phyloP scores from a whole-genome alignment of 78 protist species.

The slime mould (Dictyostelium discoideum) region DNA sequence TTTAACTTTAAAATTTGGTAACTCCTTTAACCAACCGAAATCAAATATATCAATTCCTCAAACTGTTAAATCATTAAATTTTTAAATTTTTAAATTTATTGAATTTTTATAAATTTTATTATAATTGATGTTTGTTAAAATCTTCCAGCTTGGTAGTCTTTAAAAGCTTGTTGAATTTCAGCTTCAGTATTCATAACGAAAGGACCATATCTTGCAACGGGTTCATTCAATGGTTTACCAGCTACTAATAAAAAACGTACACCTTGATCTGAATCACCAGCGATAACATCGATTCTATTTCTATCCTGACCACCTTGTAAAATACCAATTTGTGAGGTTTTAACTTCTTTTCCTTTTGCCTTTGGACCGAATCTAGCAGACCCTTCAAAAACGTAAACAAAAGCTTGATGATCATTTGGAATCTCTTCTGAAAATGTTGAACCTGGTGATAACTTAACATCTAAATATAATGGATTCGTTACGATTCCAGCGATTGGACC shows the following conservation, averaged over 20 bases:
- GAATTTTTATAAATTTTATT: too few species aligned
- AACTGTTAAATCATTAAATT: too few species aligned
- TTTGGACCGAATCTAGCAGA: constrained; percentile 70
- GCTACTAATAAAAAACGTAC: constrained; percentile 70
- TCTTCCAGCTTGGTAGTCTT: constrained; percentile 72
- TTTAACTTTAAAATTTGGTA: too few species aligned
- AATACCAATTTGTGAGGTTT: constrained; percentile 46
- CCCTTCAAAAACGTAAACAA: constrained; percentile 74
- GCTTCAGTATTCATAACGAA: constrained; percentile 93
- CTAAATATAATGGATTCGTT: constrained; percentile 56
- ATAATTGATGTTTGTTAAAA: background rate
- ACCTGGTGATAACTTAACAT: constrained; percentile 33
- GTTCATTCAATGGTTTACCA: constrained; percentile 82
- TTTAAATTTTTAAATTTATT: too few species aligned
- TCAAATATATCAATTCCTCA: too few species aligned
- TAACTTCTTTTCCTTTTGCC: background rate
- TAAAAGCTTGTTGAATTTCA: constrained; percentile 86
- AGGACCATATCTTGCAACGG: constrained; percentile 89
- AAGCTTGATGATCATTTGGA: constrained; percentile 67
- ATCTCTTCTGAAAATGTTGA: constrained; percentile 10
- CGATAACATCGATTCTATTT: constrained; percentile 26
- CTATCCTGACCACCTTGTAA: constrained; percentile 6
- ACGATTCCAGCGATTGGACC: constrained; percentile 54
- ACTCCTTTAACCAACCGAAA: too few species aligned
- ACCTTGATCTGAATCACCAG: constrained; percentile 38